Conservation (phyloP, 2,329 filamentous ascomycete species). For the Botrytis porri region DNA sequence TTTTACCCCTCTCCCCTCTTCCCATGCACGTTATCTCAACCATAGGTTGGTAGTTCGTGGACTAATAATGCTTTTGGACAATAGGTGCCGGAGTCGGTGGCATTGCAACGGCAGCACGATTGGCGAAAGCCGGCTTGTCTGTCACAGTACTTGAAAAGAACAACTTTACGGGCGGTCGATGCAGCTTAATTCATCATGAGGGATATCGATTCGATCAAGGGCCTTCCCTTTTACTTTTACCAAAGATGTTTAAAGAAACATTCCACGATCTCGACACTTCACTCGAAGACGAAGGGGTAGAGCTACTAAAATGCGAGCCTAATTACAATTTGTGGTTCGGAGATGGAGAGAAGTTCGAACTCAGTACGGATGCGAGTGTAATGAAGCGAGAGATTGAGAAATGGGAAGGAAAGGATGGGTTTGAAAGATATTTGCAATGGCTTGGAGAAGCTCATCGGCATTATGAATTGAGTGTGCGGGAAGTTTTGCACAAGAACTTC, state of each 20-base stretch:
- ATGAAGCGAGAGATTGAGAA: slow-evolving; percentile 72
- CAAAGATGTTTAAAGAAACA: slow-evolving; percentile 65
- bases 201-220: slow-evolving; percentile 74
- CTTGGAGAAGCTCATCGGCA: slow-evolving; percentile 65
- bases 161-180: slow-evolving; percentile 67
- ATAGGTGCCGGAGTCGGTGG: slow-evolving; percentile 68
- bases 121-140: slow-evolving; percentile 65
- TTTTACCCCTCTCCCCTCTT: background rate
- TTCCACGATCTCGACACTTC: slow-evolving; percentile 68
- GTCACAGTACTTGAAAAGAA: slow-evolving; percentile 83
- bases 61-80: slow-evolving; percentile 25
- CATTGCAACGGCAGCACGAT: slow-evolving; percentile 66
- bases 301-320: slow-evolving; percentile 68
- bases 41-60: background rate
- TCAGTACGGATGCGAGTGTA: slow-evolving; percentile 64
- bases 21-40: background rate
- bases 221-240: slow-evolving; percentile 69
- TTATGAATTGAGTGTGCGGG: slow-evolving; percentile 64
- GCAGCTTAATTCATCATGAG: slow-evolving; percentile 59
- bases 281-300: slow-evolving; percentile 62
- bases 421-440: slow-evolving; percentile 65
- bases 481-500: slow-evolving; percentile 68
- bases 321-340: slow-evolving; percentile 75
- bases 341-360: slow-evolving; percentile 60
- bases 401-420: slow-evolving; percentile 70